A percentile compares a stretch with the other conserved stretches of the same genome.
Evolutionary conservation across 1,284 basidiomycete species (phyloP).

Genomic region (Acaromyces ingoldii): DNA sequence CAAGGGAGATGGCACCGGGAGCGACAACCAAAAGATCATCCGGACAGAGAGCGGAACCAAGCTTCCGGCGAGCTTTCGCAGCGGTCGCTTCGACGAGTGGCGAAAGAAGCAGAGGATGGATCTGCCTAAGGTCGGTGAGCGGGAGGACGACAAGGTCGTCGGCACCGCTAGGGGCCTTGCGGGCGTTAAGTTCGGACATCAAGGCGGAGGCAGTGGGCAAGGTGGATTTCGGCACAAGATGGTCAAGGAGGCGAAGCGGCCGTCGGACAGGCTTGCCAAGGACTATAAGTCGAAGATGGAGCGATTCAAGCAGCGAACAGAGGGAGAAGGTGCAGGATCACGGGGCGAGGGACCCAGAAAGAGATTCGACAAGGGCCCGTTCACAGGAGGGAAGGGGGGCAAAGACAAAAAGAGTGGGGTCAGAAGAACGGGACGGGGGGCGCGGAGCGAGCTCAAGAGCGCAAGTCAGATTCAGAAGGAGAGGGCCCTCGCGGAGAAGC

Average conservation of each 20-base stretch:
- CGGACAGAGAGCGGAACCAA: constrained; percentile 85
- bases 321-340: constrained; percentile 23
- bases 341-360: constrained; percentile 43
- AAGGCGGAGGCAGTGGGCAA: constrained; percentile 58
- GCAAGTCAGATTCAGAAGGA: constrained; percentile 76
- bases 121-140: constrained; percentile 76
- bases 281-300: constrained; percentile 8
- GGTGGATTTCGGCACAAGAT: constrained; percentile 7
- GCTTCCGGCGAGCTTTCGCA: constrained; percentile 87
- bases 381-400: no score
- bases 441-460: constrained; percentile 74
- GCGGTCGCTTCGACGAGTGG: constrained; percentile 94
- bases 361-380: no score
- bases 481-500: constrained; percentile 62
- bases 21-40: constrained; percentile 92
- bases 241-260: constrained; percentile 1
- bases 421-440: constrained; percentile 60
- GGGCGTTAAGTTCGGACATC: constrained; percentile 67
- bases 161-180: constrained; percentile 8
- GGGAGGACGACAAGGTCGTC: constrained; percentile 54
- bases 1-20: constrained; percentile 73
- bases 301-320: constrained; percentile 20
- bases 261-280: constrained; percentile 1
- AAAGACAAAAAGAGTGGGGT: no score
- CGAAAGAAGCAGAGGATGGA: constrained; percentile 67